A percentile compares a stretch with the other conserved stretches of the same genome.
Conservation (phyloP, 2,329 filamentous ascomycete genomes). For the Verticillium tricorpus region DNA sequence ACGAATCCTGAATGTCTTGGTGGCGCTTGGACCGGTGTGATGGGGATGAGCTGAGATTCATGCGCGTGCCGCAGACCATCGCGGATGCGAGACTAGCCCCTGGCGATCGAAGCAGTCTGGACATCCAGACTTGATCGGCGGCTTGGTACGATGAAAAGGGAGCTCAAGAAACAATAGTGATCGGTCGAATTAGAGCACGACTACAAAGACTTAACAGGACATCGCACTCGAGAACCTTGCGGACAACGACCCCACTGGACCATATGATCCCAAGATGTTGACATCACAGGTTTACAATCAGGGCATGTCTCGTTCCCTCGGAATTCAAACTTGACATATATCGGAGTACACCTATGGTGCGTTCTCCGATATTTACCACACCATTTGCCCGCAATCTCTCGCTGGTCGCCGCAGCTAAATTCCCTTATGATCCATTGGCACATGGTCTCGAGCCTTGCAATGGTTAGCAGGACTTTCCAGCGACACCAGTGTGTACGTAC, state of each 20-base stretch:
- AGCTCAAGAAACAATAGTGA: background rate
- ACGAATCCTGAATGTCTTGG: too few species aligned
- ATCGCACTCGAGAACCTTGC: background rate
- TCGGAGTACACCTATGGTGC: background rate
- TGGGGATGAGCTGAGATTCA: background rate
- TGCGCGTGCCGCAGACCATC: background rate
- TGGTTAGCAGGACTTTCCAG: background rate
- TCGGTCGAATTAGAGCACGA: background rate
- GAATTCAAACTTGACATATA: background rate
- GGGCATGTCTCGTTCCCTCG: background rate
- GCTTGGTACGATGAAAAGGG: background rate
- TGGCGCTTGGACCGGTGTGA: background rate
- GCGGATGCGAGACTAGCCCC: background rate
- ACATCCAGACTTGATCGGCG: background rate
- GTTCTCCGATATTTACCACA: background rate
- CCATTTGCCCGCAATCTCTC: background rate
- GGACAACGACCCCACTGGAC: background rate
- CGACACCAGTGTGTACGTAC: background rate
- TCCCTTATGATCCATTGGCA: background rate
- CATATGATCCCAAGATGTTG: background rate
- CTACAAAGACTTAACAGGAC: background rate
- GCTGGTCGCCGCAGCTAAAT: background rate
- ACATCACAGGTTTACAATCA: background rate
- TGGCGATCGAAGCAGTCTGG: background rate
- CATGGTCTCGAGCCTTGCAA: background rate